These are phyloP conservation scores for Ceratobasidium sp. DNA, from an alignment of 1,284 basidiomycete species.

Conservation along the genomic window DNA sequence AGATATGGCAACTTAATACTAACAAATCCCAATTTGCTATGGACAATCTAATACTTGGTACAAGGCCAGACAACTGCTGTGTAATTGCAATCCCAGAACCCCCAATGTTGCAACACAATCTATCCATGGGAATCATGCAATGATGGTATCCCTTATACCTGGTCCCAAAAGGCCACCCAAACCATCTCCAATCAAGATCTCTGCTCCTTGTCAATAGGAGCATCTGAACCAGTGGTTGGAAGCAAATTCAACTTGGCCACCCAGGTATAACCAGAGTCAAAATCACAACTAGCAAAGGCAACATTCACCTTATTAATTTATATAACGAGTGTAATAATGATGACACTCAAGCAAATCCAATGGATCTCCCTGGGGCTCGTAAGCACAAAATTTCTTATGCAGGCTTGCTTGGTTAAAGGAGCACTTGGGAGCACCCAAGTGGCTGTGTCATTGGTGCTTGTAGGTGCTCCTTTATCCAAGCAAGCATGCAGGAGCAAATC, in stretches of 20 bases:
- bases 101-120: neutral
- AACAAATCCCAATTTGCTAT: neutral
- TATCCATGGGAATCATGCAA: neutral
- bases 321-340: neutral
- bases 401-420: no score
- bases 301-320: neutral
- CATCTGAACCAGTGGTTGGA: neutral
- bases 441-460: no score
- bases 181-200: neutral
- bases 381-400: no score
- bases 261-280: neutral
- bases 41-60: neutral
- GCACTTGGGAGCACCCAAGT: no score
- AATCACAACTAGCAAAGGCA: neutral
- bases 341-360: no score
- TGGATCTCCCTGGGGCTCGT: no score
- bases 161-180: neutral
- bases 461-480: no score
- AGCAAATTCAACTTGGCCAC: neutral
- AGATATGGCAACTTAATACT: neutral
- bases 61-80: no score
- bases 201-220: neutral
- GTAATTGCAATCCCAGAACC: slow-evolving; percentile 4
- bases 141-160: neutral
- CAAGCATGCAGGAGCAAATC: no score